Conservation (phyloP, 192 early-diverging fungal genomes). For the Spizellomyces sp. region DNA sequence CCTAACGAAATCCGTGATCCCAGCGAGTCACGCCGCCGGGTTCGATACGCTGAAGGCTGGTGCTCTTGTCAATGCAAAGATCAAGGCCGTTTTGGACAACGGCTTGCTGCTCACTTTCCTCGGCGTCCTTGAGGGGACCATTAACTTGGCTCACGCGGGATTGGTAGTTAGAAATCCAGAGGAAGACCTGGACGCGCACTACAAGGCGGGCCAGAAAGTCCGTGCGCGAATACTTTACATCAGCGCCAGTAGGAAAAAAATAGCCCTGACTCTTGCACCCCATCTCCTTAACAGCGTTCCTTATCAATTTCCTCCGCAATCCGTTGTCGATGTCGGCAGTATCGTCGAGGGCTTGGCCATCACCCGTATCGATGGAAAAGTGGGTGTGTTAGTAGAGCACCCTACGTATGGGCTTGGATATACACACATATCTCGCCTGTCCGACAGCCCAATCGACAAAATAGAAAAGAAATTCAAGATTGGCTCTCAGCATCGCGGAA, state of each 20-base stretch:
- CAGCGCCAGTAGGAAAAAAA: conserved; percentile 39
- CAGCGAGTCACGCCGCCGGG: conserved; percentile 54
- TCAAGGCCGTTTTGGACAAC: conserved; percentile 63
- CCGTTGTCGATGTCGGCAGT: conserved; percentile 68
- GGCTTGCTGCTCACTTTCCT: conserved; percentile 76
- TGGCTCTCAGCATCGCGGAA: conserved; percentile 72
- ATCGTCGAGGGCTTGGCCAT: conserved; percentile 67
- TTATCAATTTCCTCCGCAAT: conserved; percentile 1
- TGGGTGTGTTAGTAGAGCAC: conserved; percentile 68
- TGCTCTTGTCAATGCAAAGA: conserved; percentile 64
- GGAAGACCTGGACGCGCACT: conserved; percentile 53
- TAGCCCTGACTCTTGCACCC: conserved; percentile 41
- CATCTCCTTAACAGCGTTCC: conserved; percentile 3
- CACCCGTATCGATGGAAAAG: conserved; percentile 56
- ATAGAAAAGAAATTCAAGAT: conserved; percentile 60
- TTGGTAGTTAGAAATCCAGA: conserved; percentile 35
- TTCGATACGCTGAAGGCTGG: conserved; percentile 84
- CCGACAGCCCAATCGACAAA: conserved; percentile 62
- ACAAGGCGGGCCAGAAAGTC: conserved; percentile 65
- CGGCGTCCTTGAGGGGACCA: conserved; percentile 80
- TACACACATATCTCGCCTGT: conserved; percentile 70
- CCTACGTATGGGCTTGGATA: conserved; percentile 48
- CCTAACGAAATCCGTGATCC: conserved; percentile 49
- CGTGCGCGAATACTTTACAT: conserved; percentile 75
- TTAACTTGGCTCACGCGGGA: conserved; percentile 61